Base-by-base conservation (phyloP, 768 basidiomycete genomes). In the Tremella fuciformis region DNA sequence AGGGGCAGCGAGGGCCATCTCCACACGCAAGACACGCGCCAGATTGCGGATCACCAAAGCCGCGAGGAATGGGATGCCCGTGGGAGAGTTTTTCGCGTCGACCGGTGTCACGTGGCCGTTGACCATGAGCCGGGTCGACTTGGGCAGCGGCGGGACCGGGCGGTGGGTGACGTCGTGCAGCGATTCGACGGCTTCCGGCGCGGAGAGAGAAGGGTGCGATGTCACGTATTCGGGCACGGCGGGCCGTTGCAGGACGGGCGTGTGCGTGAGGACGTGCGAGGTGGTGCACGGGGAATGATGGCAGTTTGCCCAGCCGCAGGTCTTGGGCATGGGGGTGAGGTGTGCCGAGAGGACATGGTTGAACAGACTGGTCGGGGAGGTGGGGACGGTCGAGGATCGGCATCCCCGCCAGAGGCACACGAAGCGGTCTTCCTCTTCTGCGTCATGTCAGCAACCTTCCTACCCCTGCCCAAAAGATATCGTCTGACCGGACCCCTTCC, bases 11-110 rank as follows among this genome's bases (percentile, higher is more conserved):
- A 44, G 39, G 18, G 46, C 50, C 40, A 69, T 60, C 55, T 76
- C 76, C 21, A 34, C 47, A 24, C 60, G 89, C 1, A 91, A 84
- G 3, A 84, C 83, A 46, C 88, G 82, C 74, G 89, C 92, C 18
- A 94, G 81, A 58, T 91, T 85, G 8, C 92, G 87, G 48, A 93
- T 82, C 60, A 89, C 84, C 21, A 93, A 82, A 15, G 92, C 78
- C 2, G 91, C 87, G 0, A 89, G 87, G 34, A 93, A 83, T 3
- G 70, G 55, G 1, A 59, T 55, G 7, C 73, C 72, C 7, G 60
- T 64, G 3, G 74, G 90, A 85, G 52, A 82, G 83, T 13, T 86
- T 84, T 11, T 87, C 84, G 1, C 87, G 85, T 67, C 91, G 85
- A 51, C 47, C 4, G 67, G 63, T 0, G 70, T 74, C 4, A 55